Base-by-base conservation (phyloP, 2,329 filamentous ascomycete genomes). In the Hypoxylon sp. region DNA sequence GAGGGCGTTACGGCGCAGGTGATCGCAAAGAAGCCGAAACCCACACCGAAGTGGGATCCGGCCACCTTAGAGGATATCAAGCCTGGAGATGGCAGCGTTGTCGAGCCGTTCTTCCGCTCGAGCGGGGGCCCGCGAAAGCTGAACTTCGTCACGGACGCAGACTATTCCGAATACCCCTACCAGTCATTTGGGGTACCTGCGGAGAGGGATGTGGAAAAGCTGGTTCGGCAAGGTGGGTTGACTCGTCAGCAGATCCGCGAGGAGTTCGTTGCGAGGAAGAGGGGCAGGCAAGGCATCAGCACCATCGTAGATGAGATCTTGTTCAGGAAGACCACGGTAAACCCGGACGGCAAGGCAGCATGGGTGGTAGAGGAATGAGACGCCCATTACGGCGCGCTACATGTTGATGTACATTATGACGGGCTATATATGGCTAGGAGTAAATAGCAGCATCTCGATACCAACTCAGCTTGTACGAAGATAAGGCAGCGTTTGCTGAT, bases 1-100 rank as follows among this genome's bases (percentile, higher is more conserved):
- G 91, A 96, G 77, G 95, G 95, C 50, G 94, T 99, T n/a, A 86
- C 86, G 48, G 88, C 92, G 20, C 83, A 89, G 45, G 82, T 99
- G 35, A 83, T 95, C 67, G 82, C 86, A 70, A 92, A 92, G 15
- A 70, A 71, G 67, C 77, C 71, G 13, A 66, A 58, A 35, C 56
- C 79, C 63, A 80, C 80, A 18, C 90, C 93, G 1, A 78, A 82
- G 60, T 99, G 95, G 95, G 75, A 88, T 63, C 93, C 92, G 3
- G 81, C 83, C 38, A 85, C 83, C 5, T 81, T 98, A 1, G 81
- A 85, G n/a, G 87, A 89, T 31, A 84, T 96, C 50, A 74, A 80
- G 13, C 70, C 74, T 13, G 72, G 79, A 41, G 79, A n/a, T n/a
- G n/a, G 83, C 17, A 72, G 79, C 47, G 81, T 94, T 31, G 74